Base-by-base conservation (phyloP, 306 rosid genomes). In the Geum urbanum region DNA sequence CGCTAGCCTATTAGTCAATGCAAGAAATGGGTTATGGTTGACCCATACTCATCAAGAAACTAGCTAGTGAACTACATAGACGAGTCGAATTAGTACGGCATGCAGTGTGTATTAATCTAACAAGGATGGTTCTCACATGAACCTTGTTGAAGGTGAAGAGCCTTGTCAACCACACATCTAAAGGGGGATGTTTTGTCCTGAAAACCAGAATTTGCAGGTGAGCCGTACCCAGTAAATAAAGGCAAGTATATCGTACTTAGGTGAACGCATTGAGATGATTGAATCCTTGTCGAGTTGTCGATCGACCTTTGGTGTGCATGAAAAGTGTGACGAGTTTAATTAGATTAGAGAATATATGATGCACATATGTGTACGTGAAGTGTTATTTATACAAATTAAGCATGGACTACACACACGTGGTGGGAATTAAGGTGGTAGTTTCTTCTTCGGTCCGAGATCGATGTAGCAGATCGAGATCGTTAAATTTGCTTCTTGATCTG, bases 391-490 rank as follows among this genome's bases (percentile, higher is more conserved):
- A 32, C 37, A 20, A 22, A 20, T 32, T 2, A 32, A 32, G 37
- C 60, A 55, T 55, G 60, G 37, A 20, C 60, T 18, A 55, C 9
- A 6, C 60, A 44, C 74, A 70, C 67, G 75, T 67, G 69, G 22
- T 9, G 64, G 12, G 47, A 55, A 65, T 39, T 27, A 8, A 15
- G 20, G 19, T 37, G 52, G 55, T 2, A 54, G 54, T 64, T 53
- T 54, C 64, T 65, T 24, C 41, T 48, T 4, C 60, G 37, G 37
- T 32, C 37, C 37, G 37, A 32, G 37, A 32, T 32, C 37, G 37
- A 32, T 32, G 37, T 32, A 32, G 37, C 37, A 32, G 37, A 32
- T 32, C 37, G 37, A 32, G 37, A 32, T 32, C 37, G 37, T 32
- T 32, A 32, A 32, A 32, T 32, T 32, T 32, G 37, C 37, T 32